Base-by-base conservation (phyloP, 371 early-diverging fungal genomes). In the Sporodiniella umbellata region DNA sequence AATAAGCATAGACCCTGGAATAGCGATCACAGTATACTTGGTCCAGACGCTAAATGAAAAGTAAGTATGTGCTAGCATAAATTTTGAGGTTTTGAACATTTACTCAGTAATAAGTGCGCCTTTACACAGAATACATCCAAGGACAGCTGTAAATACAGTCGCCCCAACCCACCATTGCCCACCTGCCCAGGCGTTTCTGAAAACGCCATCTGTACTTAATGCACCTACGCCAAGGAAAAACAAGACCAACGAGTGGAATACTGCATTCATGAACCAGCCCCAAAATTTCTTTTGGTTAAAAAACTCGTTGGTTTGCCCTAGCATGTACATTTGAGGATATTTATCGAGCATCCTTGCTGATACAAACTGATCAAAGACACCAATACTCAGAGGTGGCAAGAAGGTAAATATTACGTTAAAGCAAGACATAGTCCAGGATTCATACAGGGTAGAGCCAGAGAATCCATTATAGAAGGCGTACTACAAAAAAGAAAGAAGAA, bases 311-410 rank as follows among this genome's bases (percentile, higher is more conserved):
- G 72, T 80, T 64, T 95, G 95, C 12, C 97, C 96, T 46, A 93
- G 81, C 79, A 86, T 89, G 69, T 98, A 98, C 85, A 98, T 85
- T 72, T 96, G 95, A 5, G 98, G 96, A 54, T 98, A 98, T 24
- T 91, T 85, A 60, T 95, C 96, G 33, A 98, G 72, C 84, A 93
- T 90, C 52, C 96, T 81, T 11, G 96, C 92, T 24, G 84, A 84
- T 18, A 94, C 86, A 62, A 87, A 92, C 67, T 96, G 96, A 64
- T 95, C 97, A 72, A 94, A 95, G 31, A 95, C 82, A 53, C 97
- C 97, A 48, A 95, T 85, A 15, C 82, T 85, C 62, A 95, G 64
- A 8, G 94, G 94, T 23, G 95, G 95, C 53, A 94, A 65, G 33
- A 91, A 85, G 4, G 95, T 90, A 62, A 96, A 94, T 42, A 91